Conservation (phyloP, 306 rosid genomes). For the Abrus precatorius region DNA sequence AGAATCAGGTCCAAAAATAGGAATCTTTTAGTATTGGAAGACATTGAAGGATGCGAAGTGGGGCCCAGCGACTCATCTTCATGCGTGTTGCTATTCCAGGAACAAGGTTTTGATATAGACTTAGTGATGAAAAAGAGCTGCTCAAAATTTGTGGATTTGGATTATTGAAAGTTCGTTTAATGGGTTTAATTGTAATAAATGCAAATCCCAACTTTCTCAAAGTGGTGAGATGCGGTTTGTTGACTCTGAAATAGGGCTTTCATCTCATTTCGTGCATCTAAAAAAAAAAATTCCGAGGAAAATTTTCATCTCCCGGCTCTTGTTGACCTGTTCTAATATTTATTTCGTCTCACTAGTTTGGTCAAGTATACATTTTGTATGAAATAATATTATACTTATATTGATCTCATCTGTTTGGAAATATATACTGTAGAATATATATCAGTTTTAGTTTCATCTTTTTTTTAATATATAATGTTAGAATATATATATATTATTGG, state of each 20-base stretch:
- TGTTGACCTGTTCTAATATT: too few species aligned
- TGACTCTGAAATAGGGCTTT: neutral
- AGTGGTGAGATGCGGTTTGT: neutral
- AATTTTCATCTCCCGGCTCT: too few species aligned
- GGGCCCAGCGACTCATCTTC: conserved; percentile 3
- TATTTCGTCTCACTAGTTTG: too few species aligned
- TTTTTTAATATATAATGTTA: too few species aligned
- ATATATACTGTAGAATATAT: too few species aligned
- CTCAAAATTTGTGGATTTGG: conserved; percentile 15
- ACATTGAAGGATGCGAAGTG: conserved; percentile 1
- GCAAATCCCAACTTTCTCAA: neutral
- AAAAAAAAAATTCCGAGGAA: too few species aligned
- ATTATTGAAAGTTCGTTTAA: neutral
- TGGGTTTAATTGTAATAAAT: conserved; percentile 3
- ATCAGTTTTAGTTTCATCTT: too few species aligned
- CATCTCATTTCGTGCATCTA: too few species aligned
- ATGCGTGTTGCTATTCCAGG: conserved; percentile 21
- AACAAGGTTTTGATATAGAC: conserved; percentile 43
- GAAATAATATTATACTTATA: too few species aligned
- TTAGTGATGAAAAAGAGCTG: neutral
- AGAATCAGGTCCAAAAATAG: conserved; percentile 3
- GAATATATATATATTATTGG: too few species aligned
- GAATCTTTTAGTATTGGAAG: neutral
- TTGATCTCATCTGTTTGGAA: too few species aligned
- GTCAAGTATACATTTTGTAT: too few species aligned